These are phyloP conservation scores for Telopea speciosissima DNA, from an alignment of 177 flowering plant species.

Conservation along the genomic window DNA sequence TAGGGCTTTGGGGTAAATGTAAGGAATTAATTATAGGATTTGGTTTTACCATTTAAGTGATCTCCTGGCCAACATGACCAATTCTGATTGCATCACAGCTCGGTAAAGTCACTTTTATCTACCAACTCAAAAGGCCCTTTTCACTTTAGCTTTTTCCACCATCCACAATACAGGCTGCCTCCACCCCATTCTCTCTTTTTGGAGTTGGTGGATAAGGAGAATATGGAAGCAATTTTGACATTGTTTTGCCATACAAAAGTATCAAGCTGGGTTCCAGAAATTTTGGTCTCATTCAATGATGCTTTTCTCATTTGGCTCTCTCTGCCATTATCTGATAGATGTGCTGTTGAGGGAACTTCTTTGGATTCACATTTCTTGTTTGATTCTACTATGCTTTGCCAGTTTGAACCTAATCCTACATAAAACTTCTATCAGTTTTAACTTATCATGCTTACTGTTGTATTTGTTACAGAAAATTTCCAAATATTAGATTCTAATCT, in stretches of 20 bases:
- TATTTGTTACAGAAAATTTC: background rate
- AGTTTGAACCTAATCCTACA: background rate
- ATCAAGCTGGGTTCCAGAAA: too few relatives aligned
- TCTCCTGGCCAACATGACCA: background rate
- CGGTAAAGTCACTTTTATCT: background rate
- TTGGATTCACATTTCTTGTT: background rate
- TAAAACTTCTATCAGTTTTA: background rate
- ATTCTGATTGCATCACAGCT: background rate
- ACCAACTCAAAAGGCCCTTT: background rate
- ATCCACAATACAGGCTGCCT: too few relatives aligned
- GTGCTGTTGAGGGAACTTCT: background rate
- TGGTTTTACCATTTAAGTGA: background rate
- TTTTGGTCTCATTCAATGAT: background rate
- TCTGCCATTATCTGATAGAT: background rate
- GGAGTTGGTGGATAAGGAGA: background rate
- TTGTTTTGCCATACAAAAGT: too few relatives aligned
- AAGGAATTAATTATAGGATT: background rate
- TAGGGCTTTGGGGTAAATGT: too few relatives aligned
- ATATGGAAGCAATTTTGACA: background rate
- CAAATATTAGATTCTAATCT: background rate
- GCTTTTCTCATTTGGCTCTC: background rate
- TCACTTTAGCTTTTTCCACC: background rate
- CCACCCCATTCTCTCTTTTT: background rate
- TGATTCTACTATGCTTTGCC: background rate
- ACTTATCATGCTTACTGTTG: background rate